Percentiles rank a stretch among this genome's conserved stretches.
These are phyloP conservation scores for Vigna mungo DNA, from an alignment of 306 rosid genomes.

Conservation along the genomic window DNA sequence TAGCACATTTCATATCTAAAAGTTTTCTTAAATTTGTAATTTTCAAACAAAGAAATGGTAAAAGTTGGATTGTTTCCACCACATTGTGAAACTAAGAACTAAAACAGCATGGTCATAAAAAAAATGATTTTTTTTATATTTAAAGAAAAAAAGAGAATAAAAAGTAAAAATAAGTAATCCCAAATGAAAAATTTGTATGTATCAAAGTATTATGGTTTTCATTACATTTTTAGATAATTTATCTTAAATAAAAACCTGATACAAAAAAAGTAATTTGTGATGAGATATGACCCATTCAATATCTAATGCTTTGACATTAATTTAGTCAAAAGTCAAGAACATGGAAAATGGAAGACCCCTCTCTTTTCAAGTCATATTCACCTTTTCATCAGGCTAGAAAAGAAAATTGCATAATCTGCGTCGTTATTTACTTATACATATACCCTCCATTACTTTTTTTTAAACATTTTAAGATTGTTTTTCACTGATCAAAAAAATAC, in stretches of 20 bases:
- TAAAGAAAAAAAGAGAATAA: no score
- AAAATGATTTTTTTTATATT: no score
- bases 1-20: background rate
- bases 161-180: no score
- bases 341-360: background rate
- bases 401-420: background rate
- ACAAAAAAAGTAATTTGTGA: background rate
- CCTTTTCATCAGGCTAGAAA: background rate
- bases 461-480: background rate
- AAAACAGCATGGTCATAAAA: no score
- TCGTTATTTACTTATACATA: no score
- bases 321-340: slow-evolving; percentile 31
- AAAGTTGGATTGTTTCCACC: no score
- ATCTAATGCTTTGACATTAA: background rate
- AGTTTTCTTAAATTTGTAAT: background rate
- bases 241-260: background rate
- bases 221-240: background rate
- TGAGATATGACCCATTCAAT: slow-evolving; percentile 16
- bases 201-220: background rate
- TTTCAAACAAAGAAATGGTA: background rate
- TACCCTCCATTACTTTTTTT: no score
- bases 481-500: background rate
- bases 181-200: no score
- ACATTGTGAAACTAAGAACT: background rate
- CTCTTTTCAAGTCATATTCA: background rate